These are phyloP conservation scores for Lepiota venenata DNA, from an alignment of 768 basidiomycete genomes.

Conservation along the genomic window DNA sequence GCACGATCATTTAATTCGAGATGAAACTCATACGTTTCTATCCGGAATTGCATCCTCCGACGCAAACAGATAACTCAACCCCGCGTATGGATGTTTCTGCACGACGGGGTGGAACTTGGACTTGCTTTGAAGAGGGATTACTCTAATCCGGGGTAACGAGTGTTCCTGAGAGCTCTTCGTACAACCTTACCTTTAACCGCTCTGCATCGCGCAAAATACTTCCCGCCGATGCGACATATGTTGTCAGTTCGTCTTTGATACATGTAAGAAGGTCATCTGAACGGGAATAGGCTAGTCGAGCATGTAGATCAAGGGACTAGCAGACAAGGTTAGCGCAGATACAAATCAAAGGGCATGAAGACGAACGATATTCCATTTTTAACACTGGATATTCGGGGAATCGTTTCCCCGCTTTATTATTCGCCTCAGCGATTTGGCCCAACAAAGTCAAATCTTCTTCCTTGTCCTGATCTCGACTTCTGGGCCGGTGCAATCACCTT, in stretches of 20 bases:
- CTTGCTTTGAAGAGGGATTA: too few species aligned
- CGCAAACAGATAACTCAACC: slow-evolving; percentile 50
- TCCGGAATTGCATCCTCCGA: slow-evolving; percentile 79
- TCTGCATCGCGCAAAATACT: slow-evolving; percentile 65
- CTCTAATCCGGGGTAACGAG: too few species aligned
- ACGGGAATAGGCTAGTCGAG: slow-evolving; percentile 54
- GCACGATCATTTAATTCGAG: too few species aligned
- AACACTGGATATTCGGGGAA: slow-evolving; percentile 84
- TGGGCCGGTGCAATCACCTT: slow-evolving; percentile 61
- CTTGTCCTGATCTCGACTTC: slow-evolving; percentile 69
- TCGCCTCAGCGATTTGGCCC: slow-evolving; percentile 52
- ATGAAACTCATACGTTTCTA: slow-evolving; percentile 83
- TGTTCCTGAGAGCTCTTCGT: slow-evolving; percentile 12
- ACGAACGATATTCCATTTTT: slow-evolving; percentile 57
- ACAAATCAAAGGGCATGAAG: background rate
- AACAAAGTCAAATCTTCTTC: slow-evolving; percentile 49
- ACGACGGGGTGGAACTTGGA: too few species aligned
- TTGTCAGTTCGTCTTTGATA: slow-evolving; percentile 52
- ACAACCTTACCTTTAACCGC: slow-evolving; percentile 39
- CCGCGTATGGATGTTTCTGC: too few species aligned
- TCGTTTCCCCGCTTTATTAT: slow-evolving; percentile 56
- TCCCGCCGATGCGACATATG: slow-evolving; percentile 72
- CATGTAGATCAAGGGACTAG: slow-evolving; percentile 64
- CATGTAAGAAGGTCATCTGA: slow-evolving; percentile 50
- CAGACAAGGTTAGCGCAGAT: background rate